Conservation (phyloP, 108 stramenopile genomes). For the Chaetoceros muelleri region DNA sequence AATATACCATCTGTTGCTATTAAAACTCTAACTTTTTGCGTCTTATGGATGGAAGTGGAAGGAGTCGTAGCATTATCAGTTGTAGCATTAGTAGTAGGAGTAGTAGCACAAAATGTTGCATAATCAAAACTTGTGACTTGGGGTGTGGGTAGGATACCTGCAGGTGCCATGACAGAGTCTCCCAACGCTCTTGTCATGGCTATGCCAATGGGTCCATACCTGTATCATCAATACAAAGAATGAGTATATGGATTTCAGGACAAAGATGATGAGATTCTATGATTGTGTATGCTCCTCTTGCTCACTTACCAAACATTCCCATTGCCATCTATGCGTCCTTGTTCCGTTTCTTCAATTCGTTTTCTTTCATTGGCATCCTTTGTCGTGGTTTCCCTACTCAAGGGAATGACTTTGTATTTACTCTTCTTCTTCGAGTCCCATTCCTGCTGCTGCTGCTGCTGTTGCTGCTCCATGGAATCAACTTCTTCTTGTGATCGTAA, state of each 20-base stretch:
- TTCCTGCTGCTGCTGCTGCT: background rate
- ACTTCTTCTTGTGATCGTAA: no score
- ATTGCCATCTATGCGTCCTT: constrained; percentile 11
- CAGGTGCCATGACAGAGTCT: constrained; percentile 16
- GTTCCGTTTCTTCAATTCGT: constrained; percentile 10
- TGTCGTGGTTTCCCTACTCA: constrained; percentile 8
- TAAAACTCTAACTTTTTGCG: background rate
- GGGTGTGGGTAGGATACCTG: constrained; percentile 23
- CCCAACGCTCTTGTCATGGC: constrained; percentile 27
- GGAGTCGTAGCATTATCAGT: background rate
- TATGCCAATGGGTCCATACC: constrained; percentile 27
- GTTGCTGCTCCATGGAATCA: no score
- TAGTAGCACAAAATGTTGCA: background rate
- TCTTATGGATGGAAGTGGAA: background rate
- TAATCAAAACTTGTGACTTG: constrained; percentile 3
- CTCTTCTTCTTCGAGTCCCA: background rate
- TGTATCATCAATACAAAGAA: no score
- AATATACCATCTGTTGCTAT: constrained; percentile 93
- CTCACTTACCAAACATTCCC: constrained; percentile 31
- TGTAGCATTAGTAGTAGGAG: background rate
- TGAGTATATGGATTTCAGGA: no score
- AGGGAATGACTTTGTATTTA: constrained; percentile 2
- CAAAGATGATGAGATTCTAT: no score
- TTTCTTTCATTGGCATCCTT: constrained; percentile 6
- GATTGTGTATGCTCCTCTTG: no score